phyloP scores from a whole-genome alignment of 805 yeast species.

The Myxozyma neotropica region DNA sequence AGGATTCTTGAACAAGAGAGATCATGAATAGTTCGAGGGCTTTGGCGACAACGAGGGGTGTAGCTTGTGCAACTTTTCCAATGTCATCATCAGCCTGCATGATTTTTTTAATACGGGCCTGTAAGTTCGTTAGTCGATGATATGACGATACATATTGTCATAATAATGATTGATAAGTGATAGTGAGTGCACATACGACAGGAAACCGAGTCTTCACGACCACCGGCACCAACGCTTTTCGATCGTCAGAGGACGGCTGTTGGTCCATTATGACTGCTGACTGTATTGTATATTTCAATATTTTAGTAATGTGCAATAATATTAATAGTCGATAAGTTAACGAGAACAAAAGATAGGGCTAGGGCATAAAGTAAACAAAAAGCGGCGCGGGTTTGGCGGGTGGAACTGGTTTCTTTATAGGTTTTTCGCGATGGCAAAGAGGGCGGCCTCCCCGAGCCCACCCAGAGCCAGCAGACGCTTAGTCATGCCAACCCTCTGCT shows the following conservation, averaged over 20 bases:
- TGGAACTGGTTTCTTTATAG: not conserved
- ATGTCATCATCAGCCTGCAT: constrained; percentile 99
- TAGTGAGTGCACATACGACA: constrained; percentile 39
- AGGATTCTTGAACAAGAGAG: constrained; percentile 80
- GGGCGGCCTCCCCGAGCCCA: too few species aligned
- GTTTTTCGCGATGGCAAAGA: too few species aligned
- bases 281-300: too few species aligned
- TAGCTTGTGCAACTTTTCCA: constrained; percentile 98
- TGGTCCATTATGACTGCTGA: not conserved
- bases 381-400: not conserved
- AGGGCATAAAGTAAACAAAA: constrained; percentile 1
- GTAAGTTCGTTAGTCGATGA: not conserved
- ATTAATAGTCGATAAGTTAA: not conserved
- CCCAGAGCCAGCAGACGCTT: too few species aligned
- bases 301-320: too few species aligned
- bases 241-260: not conserved
- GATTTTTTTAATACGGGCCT: constrained; percentile 88
- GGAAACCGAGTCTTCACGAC: constrained; percentile 49
- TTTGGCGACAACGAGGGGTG: constrained; percentile 96
- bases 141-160: not conserved
- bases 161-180: not conserved
- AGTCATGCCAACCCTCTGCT: too few species aligned
- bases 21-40: constrained; percentile 92
- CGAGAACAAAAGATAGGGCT: not conserved
- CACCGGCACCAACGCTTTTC: constrained; percentile 9